Conservation (phyloP, 2,329 filamentous ascomycete species). For the Talaromyces piceae region DNA sequence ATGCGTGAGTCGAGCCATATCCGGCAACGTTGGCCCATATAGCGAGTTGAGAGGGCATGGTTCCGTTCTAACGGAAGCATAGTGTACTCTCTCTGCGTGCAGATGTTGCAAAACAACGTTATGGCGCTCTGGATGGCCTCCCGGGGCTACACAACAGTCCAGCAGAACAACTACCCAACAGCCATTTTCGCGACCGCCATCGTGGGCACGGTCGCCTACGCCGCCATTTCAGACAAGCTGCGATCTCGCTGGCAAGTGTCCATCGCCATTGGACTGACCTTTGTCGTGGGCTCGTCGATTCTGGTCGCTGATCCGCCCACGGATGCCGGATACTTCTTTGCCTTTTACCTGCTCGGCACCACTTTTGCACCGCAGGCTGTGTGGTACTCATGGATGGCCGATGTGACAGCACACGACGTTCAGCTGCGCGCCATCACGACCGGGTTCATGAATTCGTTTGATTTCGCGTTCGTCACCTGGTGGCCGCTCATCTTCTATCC, state of each 20-base stretch:
- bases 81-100: conserved; percentile 39
- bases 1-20: conserved; percentile 36
- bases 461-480: conserved; percentile 38
- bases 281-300: conserved; percentile 35
- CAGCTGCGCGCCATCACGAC: conserved; percentile 41
- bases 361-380: conserved; percentile 41
- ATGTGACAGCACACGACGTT: conserved; percentile 28
- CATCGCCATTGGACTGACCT: conserved; percentile 36
- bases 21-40: no score
- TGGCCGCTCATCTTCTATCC: conserved; percentile 37
- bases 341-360: conserved; percentile 40
- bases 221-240: conserved; percentile 35
- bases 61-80: conserved; percentile 4
- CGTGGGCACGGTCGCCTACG: conserved; percentile 36
- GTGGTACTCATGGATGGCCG: conserved; percentile 44
- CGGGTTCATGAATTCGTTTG: conserved; percentile 39
- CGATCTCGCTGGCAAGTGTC: conserved; percentile 40
- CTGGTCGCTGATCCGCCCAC: conserved; percentile 27
- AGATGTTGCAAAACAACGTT: conserved; percentile 39
- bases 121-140: conserved; percentile 42
- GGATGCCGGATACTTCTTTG: conserved; percentile 36
- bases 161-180: conserved; percentile 42
- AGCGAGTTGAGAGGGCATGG: background rate
- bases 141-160: conserved; percentile 35
- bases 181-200: conserved; percentile 37